A percentile compares a stretch with the other conserved stretches of the same genome.
These are phyloP conservation scores for Eimeria necatrix DNA, from an alignment of 169 alveolate species.

Conservation along the genomic window DNA sequence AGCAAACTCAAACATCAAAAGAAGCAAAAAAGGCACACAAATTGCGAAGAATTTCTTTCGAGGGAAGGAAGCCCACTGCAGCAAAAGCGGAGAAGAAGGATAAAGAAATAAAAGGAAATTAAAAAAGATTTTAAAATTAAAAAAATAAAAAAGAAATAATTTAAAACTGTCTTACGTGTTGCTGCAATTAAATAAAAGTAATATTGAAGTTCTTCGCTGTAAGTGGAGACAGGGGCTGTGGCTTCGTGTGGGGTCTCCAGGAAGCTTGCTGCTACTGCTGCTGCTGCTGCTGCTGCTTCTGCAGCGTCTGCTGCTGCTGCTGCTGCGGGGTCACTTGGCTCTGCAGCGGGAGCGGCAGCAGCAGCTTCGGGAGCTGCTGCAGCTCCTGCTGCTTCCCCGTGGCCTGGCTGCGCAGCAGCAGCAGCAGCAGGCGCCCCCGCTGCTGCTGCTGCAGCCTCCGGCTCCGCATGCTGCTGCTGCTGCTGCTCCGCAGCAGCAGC, in stretches of 20 bases:
- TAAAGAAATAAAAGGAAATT: neutral
- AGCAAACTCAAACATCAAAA: no score
- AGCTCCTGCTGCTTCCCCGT: neutral
- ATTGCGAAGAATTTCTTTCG: no score
- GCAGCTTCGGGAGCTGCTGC: neutral
- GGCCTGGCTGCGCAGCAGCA: neutral
- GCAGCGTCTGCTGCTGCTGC: neutral
- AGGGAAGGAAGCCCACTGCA: neutral
- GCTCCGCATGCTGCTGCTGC: no score
- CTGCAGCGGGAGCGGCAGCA: no score
- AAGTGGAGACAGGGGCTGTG: neutral
- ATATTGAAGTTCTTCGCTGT: neutral
- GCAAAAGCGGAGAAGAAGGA: neutral
- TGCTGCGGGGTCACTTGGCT: neutral
- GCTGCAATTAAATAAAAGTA: neutral
- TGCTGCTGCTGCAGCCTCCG: neutral
- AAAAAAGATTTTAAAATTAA: neutral
- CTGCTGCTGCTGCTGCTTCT: neutral
- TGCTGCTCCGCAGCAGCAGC: no score
- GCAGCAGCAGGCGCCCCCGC: neutral
- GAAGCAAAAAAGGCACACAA: no score
- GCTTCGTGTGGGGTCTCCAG: constrained; percentile 8
- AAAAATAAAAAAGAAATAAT: neutral
- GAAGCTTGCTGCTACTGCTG: neutral
- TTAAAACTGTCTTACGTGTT: neutral